Evolutionary conservation across 441 rosid species (phyloP), one percentile per base, ranked within the genome.

Genomic region (Erysimum pusillum): DNA sequence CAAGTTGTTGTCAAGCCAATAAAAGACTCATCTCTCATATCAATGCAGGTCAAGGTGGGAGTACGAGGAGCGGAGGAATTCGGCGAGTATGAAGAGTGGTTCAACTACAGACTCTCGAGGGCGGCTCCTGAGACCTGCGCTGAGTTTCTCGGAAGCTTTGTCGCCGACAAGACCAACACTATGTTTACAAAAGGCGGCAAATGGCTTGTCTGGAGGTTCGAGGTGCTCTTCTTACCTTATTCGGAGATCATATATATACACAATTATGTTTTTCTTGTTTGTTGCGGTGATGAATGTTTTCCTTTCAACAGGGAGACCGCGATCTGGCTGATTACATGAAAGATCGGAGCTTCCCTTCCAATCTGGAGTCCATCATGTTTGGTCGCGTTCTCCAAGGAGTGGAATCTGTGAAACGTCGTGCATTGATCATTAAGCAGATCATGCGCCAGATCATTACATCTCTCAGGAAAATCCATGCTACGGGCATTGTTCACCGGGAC

Each of bases 121-220:
- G 97, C 98, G 13, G 99, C 99, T 63, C 97, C 99, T 48, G 99
- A 93, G 80, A 91, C 99, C 38, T 94, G 99, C 76, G 98, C 97
- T 11, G 85, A 91, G 71, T 95, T 95, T 77, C 89, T 95, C 53
- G 98, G 98, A 69, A 95, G 90, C 85, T 90, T 95, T 76, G 85
- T 91, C 67, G 89, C 94, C 79, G 97, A 95, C 78, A 75, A 71
- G 81, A 91, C 93, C 54, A 88, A 76, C 71, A 78, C 90, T 6
- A 85, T 78, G 65, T 95, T 83, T 76, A 84, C 87, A 0, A 89
- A 87, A 80, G 98, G 97, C 56, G 99, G 86, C n/a, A 95, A 91
- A 79, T 95, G 99, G 97, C 99, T 95, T 39, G 98, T 95, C 53
- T 95, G 99, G 99, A 93, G 87, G 85, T 95, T 90, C 78, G 99